Evolutionary conservation across 106 monocot genomes (phyloP).

Genomic region (Alisma plantagoaquatica): DNA sequence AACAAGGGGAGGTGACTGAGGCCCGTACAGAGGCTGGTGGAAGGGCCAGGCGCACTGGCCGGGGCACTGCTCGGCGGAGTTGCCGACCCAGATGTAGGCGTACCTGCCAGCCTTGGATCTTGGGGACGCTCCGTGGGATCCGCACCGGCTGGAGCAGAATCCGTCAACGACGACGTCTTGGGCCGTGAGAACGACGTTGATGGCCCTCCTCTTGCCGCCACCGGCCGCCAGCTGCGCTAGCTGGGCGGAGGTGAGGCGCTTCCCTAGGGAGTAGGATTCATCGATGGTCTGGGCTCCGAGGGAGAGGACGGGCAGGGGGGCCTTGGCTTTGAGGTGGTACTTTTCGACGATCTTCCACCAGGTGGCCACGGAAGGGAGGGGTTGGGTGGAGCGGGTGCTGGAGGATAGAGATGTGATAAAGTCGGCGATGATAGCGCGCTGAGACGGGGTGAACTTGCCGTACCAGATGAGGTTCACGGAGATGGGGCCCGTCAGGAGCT

Average conservation of each 20-base stretch:
- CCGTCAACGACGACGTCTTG: conserved; percentile 33
- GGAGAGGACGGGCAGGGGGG: no score
- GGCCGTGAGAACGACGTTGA: conserved; percentile 31
- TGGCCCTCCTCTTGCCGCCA: conserved; percentile 6
- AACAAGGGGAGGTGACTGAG: conserved; percentile 10
- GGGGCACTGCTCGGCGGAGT: conserved; percentile 8
- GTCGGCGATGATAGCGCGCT: no score
- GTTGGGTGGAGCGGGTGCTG: background rate
- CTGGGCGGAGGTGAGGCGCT: conserved; percentile 8
- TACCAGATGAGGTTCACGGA: no score
- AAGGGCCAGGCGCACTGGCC: conserved; percentile 15
- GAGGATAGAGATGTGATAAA: conserved; percentile 15
- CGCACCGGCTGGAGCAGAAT: no score
- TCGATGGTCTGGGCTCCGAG: no score
- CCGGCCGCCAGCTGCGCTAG: conserved; percentile 16
- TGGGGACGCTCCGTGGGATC: no score
- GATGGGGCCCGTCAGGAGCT: conserved; percentile 49
- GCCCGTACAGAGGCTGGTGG: conserved; percentile 14
- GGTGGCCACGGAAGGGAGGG: conserved; percentile 23
- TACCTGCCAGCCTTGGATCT: no score
- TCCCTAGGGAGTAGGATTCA: conserved; percentile 29
- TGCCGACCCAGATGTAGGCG: conserved; percentile 23
- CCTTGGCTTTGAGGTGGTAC: no score
- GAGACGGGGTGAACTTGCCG: no score
- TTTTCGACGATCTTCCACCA: conserved; percentile 19